Base-by-base conservation (phyloP, 192 early-diverging fungal species). In the Haplosporangium gracile region DNA sequence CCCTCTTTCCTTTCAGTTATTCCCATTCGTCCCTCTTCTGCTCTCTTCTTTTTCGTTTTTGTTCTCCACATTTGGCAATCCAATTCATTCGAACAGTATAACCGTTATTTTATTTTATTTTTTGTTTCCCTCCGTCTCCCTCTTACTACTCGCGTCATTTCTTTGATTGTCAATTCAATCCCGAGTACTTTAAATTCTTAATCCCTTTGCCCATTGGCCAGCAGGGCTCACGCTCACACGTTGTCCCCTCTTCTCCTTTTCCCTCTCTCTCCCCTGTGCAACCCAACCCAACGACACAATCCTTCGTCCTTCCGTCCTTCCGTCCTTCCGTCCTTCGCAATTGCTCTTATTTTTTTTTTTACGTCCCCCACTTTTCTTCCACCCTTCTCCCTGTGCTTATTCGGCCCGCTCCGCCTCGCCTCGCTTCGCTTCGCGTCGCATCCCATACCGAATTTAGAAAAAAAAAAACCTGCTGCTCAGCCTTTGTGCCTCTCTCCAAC, bases 371-470 rank as follows among this genome's bases (percentile, higher is more conserved):
- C 60, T 65, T 65, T 32, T 65, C 60, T 16, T 29, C 22, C 29
- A 13, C n/a, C 29, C 13, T 10, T 34, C 11, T 65, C 26, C 26
- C 60, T 57, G 55, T 57, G 55, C n/a, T 18, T 57, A 24, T 39
- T 75, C 80, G 80, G 73, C 68, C 77, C 81, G 81, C 71, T 40
- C 43, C 71, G 71, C 71, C 71, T 72, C 71, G 71, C 71, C 10
- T 75, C 77, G 69, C 49, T 29, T 78, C 77, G 69, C 74, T 76
- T 81, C 79, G 75, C 69, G 2, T 68, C 53, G 42, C 81, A 10
- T 11, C 69, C 70, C 29, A 75, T 49, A 43, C 63, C 42, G 65
- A 51, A 22, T 82, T 69, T 72, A 10, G 22, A 42, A 26, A 63
- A 32, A 63, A 32, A 68, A 16, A 57, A 24, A 36, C 36, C 57